These are phyloP conservation scores for Simmondsia chinensis DNA, from an alignment of 148 eudicot genomes.

Conservation along the genomic window DNA sequence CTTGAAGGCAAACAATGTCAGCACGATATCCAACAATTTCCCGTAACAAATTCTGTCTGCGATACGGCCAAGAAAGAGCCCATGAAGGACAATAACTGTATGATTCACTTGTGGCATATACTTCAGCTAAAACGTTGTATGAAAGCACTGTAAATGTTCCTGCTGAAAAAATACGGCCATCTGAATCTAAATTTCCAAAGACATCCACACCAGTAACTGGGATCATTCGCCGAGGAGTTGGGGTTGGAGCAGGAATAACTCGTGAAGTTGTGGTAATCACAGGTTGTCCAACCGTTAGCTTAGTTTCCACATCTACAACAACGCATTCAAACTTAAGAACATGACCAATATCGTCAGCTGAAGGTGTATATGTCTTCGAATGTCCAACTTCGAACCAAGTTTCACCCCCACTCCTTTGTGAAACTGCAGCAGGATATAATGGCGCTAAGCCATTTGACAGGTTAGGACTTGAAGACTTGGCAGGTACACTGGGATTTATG, in stretches of 20 bases:
- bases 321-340: slow-evolving; percentile 91
- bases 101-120: slow-evolving; percentile 63
- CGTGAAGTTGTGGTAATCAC: slow-evolving; percentile 59
- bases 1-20: slow-evolving; percentile 97
- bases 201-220: slow-evolving; percentile 70
- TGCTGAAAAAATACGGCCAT: slow-evolving; percentile 52
- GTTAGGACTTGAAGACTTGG: slow-evolving; percentile 55
- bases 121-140: slow-evolving; percentile 85
- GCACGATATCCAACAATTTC: slow-evolving; percentile 97
- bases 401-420: slow-evolving; percentile 82
- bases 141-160: slow-evolving; percentile 92
- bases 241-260: slow-evolving; percentile 97
- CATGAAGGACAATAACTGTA: slow-evolving; percentile 93
- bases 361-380: slow-evolving; percentile 80
- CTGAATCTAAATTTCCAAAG: slow-evolving; percentile 61
- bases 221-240: slow-evolving; percentile 78
- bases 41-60: slow-evolving; percentile 88
- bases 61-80: slow-evolving; percentile 98
- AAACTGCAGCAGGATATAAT: slow-evolving; percentile 57
- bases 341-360: slow-evolving; percentile 94
- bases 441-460: slow-evolving; percentile 58
- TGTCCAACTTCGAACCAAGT: slow-evolving; percentile 96
- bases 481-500: slow-evolving; percentile 36
- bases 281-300: slow-evolving; percentile 51
- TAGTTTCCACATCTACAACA: slow-evolving; percentile 90